Base-by-base conservation (phyloP, 768 basidiomycete genomes). In the Russula vinacea region DNA sequence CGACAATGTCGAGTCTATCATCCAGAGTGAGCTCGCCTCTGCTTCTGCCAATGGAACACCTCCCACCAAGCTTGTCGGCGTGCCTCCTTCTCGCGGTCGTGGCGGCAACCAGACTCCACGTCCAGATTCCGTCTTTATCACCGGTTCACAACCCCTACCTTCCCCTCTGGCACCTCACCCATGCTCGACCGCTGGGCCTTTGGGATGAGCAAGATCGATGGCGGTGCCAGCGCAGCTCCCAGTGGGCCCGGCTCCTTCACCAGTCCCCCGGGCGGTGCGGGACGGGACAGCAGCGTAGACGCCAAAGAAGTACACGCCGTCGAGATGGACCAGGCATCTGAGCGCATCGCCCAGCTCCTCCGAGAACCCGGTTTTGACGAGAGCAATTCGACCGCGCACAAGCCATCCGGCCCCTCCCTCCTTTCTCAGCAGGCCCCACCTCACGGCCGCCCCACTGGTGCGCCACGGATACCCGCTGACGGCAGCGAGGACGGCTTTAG, bases 61-160 rank as follows among this genome's bases (percentile, higher is more conserved):
- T 64, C 78, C 72, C 11, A 83, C 85, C 1, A 88, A 88, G 65
- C 81, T 99, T 52, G 88, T 96, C 58, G 96, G 96, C 53, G 96
- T 99, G 0, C 96, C 96, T 0, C 92, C 91, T 0, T 89, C 88
- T 42, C 93, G 93, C 68, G 95, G 95, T 9, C 83, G 96, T 44
- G 94, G 95, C 7, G 96, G 96, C 0, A 96, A 97, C 74, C 96
- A 98, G 76, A 98, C 96, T 0, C 96, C 96, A 1, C 82, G 94
- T 52, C 80, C 83, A 16, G 94, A 97, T 70, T 81, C 80, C 9
- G 79, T 88, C 55, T 86, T 90, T 79, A 96, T 98, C 74, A 96
- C 93, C 5, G 92, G 90, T 33, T 93, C 90, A 0, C 96, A 94
- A 72, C 96, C 96, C 0, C 81, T 99, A 6, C 96, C 96, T 0